Percentiles rank a stretch among this genome's conserved stretches.
These are phyloP conservation scores for Venturia oleaginea DNA, from an alignment of 2,329 filamentous ascomycete genomes.

Conservation along the genomic window DNA sequence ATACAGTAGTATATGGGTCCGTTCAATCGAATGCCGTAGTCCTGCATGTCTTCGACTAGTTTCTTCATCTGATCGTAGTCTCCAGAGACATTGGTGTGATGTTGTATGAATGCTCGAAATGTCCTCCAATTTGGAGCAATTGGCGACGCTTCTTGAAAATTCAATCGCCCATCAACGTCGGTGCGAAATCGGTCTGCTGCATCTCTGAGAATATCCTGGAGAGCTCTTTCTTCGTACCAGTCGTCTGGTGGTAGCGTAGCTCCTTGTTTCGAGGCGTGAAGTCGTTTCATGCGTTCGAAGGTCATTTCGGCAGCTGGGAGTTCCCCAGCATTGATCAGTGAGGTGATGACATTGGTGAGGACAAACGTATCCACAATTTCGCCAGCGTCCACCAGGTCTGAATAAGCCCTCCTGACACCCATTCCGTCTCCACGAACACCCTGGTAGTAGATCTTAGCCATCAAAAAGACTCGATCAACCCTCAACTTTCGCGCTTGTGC, in stretches of 20 bases:
- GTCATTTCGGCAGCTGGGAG: slow-evolving; percentile 67
- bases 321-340: slow-evolving; percentile 69
- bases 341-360: slow-evolving; percentile 76
- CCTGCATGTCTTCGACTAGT: slow-evolving; percentile 72
- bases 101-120: slow-evolving; percentile 68
- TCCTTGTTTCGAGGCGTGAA: slow-evolving; percentile 35
- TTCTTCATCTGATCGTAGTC: slow-evolving; percentile 62
- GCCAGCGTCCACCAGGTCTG: slow-evolving; percentile 70
- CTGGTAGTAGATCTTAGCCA: slow-evolving; percentile 74
- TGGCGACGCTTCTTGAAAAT: slow-evolving; percentile 56
- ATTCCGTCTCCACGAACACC: slow-evolving; percentile 66
- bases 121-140: slow-evolving; percentile 69
- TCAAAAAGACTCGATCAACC: slow-evolving; percentile 64
- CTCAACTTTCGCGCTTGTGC: slow-evolving; percentile 60
- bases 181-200: slow-evolving; percentile 20
- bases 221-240: slow-evolving; percentile 8
- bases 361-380: slow-evolving; percentile 83
- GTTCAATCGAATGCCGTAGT: slow-evolving; percentile 57
- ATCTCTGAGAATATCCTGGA: slow-evolving; percentile 38
- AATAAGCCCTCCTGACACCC: slow-evolving; percentile 68
- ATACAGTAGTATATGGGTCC: slow-evolving; percentile 71
- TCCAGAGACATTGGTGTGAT: slow-evolving; percentile 61
- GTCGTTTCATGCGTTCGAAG: slow-evolving; percentile 73
- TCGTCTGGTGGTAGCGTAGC: slow-evolving; percentile 4
- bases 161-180: slow-evolving; percentile 46